Percentiles rank a stretch among this genome's conserved stretches.
phyloP scores from a whole-genome alignment of 2,329 filamentous ascomycete species.

The Colletotrichum trifolii region DNA sequence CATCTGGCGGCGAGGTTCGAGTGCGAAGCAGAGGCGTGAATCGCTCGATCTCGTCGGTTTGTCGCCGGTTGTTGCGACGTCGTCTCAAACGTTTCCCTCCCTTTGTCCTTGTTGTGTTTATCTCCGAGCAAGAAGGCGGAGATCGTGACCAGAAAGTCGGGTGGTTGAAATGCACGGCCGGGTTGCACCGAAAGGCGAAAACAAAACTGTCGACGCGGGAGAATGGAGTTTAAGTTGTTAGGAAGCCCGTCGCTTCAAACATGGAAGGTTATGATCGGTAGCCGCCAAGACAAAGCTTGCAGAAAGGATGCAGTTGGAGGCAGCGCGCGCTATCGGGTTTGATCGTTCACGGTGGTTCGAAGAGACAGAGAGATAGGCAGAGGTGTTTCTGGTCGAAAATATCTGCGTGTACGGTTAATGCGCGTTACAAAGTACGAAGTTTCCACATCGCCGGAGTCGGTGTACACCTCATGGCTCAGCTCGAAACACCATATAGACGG shows the following conservation, averaged over 20 bases:
- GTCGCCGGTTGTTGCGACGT: constrained; percentile 11
- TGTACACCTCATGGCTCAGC: constrained; percentile 35
- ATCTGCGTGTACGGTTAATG: constrained; percentile 25
- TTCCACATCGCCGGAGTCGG: constrained; percentile 34
- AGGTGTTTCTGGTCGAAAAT: not conserved
- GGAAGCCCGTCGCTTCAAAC: constrained; percentile 13
- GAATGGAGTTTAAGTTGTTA: constrained; percentile 1
- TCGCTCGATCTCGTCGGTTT: constrained; percentile 28
- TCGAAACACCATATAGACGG: constrained; percentile 36
- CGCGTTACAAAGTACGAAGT: constrained; percentile 24
- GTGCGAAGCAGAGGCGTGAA: constrained; percentile 31
- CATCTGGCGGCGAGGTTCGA: constrained; percentile 55
- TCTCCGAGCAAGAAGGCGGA: constrained; percentile 11
- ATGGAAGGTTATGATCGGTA: constrained; percentile 8
- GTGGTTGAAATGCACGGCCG: constrained; percentile 3
- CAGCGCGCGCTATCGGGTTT: constrained; percentile 1
- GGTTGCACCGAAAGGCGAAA: constrained; percentile 2
- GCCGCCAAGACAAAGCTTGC: constrained; percentile 10
- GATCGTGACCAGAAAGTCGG: constrained; percentile 20
- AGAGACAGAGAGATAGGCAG: not conserved
- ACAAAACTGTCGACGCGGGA: constrained; percentile 8
- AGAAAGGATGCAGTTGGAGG: constrained; percentile 3
- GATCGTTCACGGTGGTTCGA: not conserved
- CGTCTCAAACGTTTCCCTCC: constrained; percentile 16
- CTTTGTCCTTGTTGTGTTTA: constrained; percentile 17